These are phyloP conservation scores for Arachnopeziza araneosa DNA, from an alignment of 2,329 filamentous ascomycete genomes.

Conservation along the genomic window DNA sequence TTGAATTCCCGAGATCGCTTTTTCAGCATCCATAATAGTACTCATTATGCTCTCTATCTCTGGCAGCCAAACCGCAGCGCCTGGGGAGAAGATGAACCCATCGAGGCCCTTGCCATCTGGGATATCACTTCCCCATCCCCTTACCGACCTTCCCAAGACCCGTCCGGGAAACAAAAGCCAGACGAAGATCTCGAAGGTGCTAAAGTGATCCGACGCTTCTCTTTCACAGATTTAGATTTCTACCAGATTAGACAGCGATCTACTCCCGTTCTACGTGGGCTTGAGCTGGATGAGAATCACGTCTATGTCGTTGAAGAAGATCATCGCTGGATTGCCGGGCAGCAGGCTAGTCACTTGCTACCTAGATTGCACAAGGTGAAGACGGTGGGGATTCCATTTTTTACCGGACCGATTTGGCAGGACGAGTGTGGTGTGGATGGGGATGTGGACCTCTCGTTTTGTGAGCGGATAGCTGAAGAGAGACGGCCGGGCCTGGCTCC, in stretches of 20 bases:
- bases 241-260: slow-evolving; percentile 48
- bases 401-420: slow-evolving; percentile 45
- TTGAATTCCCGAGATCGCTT: slow-evolving; percentile 53
- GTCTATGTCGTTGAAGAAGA: slow-evolving; percentile 54
- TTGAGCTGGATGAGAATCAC: slow-evolving; percentile 42
- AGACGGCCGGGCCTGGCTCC: slow-evolving; percentile 35
- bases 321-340: slow-evolving; percentile 44
- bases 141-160: slow-evolving; percentile 47
- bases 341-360: slow-evolving; percentile 36
- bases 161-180: slow-evolving; percentile 34
- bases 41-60: slow-evolving; percentile 56
- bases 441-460: slow-evolving; percentile 22
- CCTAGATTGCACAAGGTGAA: slow-evolving; percentile 42
- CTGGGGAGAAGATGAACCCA: slow-evolving; percentile 50
- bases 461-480: slow-evolving; percentile 11
- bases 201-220: slow-evolving; percentile 43
- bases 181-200: slow-evolving; percentile 34
- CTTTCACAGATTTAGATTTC: slow-evolving; percentile 45
- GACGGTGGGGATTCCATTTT: slow-evolving; percentile 49
- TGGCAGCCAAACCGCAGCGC: slow-evolving; percentile 54
- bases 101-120: slow-evolving; percentile 55
- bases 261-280: slow-evolving; percentile 42
- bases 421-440: slow-evolving; percentile 39
- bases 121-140: slow-evolving; percentile 46
- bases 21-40: slow-evolving; percentile 53